These are phyloP conservation scores for Phlebiopsis gigantea DNA, from an alignment of 768 basidiomycete genomes.

Conservation along the genomic window DNA sequence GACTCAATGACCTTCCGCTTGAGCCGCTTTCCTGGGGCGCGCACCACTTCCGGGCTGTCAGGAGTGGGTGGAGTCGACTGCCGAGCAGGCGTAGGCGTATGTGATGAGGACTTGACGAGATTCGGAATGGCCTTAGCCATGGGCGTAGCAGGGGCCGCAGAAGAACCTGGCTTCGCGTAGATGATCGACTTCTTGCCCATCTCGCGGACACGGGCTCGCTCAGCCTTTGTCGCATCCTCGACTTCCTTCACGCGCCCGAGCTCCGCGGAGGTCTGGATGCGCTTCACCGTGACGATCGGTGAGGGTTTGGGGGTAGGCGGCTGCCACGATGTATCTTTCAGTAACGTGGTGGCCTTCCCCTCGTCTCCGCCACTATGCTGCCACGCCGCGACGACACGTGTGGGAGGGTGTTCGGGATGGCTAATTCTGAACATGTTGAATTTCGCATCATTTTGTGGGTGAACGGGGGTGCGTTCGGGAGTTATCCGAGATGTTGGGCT, in stretches of 20 bases:
- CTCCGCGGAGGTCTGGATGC: slow-evolving; percentile 6
- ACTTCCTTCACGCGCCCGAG: slow-evolving; percentile 66
- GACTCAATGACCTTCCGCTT: slow-evolving; percentile 63
- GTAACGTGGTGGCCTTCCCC: slow-evolving; percentile 51
- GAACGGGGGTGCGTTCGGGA: slow-evolving; percentile 3
- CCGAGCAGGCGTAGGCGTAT: background rate
- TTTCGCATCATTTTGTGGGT: background rate
- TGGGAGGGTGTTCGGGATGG: slow-evolving; percentile 42
- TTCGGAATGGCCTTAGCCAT: slow-evolving; percentile 33
- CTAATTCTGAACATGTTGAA: slow-evolving; percentile 48
- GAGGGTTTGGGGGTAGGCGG: slow-evolving; percentile 22
- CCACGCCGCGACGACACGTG: slow-evolving; percentile 63
- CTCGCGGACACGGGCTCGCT: slow-evolving; percentile 59
- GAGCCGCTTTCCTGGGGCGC: slow-evolving; percentile 43
- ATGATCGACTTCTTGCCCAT: slow-evolving; percentile 82
- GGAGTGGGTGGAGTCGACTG: slow-evolving; percentile 5
- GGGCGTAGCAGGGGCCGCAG: slow-evolving; percentile 32
- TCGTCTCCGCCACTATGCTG: slow-evolving; percentile 53
- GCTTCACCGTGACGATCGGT: slow-evolving; percentile 4
- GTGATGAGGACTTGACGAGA: slow-evolving; percentile 26
- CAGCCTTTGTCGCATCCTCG: slow-evolving; percentile 68
- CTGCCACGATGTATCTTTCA: slow-evolving; percentile 55
- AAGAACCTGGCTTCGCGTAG: slow-evolving; percentile 42
- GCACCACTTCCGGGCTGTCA: slow-evolving; percentile 35
- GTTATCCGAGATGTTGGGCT: slow-evolving; percentile 1